Evolutionary conservation across 2,329 filamentous ascomycete genomes (phyloP).

Genomic region (Colletotrichum sp.): DNA sequence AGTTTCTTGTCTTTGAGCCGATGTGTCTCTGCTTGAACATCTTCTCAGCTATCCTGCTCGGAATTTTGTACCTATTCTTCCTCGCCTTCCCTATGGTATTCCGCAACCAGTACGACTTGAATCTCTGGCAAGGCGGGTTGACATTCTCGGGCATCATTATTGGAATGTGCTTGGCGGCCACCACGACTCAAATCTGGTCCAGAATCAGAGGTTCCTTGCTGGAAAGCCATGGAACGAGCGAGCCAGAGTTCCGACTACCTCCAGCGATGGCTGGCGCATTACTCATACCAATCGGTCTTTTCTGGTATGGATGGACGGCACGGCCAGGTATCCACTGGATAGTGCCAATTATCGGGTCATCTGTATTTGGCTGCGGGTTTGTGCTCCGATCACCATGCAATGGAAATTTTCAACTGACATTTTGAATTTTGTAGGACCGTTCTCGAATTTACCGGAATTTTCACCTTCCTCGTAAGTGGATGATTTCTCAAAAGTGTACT

Average conservation of each 20-base stretch:
- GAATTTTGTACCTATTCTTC: constrained; percentile 89
- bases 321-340: constrained; percentile 11
- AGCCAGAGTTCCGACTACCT: constrained; percentile 87
- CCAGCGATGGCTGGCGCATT: constrained; percentile 76
- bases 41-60: constrained; percentile 81
- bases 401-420: neutral
- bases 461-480: constrained; percentile 79
- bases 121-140: constrained; percentile 77
- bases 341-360: constrained; percentile 66
- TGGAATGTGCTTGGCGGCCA: constrained; percentile 66
- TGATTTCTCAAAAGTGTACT: neutral
- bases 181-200: constrained; percentile 69
- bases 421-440: constrained; percentile 60
- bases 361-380: constrained; percentile 73
- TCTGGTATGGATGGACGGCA: constrained; percentile 24
- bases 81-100: constrained; percentile 89
- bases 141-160: constrained; percentile 75
- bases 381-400: constrained; percentile 29
- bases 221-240: constrained; percentile 58
- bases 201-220: constrained; percentile 63
- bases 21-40: constrained; percentile 85
- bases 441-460: constrained; percentile 81
- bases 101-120: constrained; percentile 73
- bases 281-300: constrained; percentile 71
- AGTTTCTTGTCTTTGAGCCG: constrained; percentile 80